Evolutionary conservation across 805 yeast species (phyloP), one percentile per base, ranked within the genome.

Genomic region (Candida ficus): DNA sequence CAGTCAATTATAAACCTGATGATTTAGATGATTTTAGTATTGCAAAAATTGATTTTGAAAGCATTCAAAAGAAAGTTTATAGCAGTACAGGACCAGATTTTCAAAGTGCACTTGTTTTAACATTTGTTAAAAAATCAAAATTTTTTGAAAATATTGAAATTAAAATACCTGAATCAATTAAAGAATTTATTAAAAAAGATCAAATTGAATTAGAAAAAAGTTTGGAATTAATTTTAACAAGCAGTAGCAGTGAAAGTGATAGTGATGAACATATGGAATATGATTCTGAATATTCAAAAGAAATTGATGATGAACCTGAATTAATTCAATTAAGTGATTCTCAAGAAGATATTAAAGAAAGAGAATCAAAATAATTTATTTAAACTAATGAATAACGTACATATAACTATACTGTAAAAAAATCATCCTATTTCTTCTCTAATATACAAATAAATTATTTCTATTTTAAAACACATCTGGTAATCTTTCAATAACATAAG

Each of bases 401-500:
- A n/a, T n/a, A n/a, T n/a, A n/a, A n/a, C n/a, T n/a, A n/a, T n/a
- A n/a, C n/a, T n/a, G n/a, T n/a, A n/a, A n/a, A n/a, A n/a, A n/a
- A n/a, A n/a, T n/a, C n/a, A n/a, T n/a, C n/a, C n/a, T n/a, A n/a
- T n/a, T n/a, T n/a, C n/a, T n/a, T n/a, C n/a, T 26, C 17, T 18
- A 28, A 28, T 28, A 14, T 28, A n/a, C 30, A 29, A 29, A 7
- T 16, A 14, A 29, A 29, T 29, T 6, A 29, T 29, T 17, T 18
- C 3, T 18, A 26, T 11, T 1, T 39, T 37, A 84, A 57, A 84
- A 84, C n/a, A 85, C 96, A 61, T 90, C 96, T 2, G 99, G 99
- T 43, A 93, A 73, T 61, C 96, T 78, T 63, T 93, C 99, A 50
- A 93, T 82, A 28, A 86, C 96, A 60, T 91, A 93, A 1, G 89